Percentiles rank a stretch among this genome's conserved stretches.
These are phyloP conservation scores for Termitomyces sp. DNA, from an alignment of 1,284 basidiomycete genomes.

Conservation along the genomic window DNA sequence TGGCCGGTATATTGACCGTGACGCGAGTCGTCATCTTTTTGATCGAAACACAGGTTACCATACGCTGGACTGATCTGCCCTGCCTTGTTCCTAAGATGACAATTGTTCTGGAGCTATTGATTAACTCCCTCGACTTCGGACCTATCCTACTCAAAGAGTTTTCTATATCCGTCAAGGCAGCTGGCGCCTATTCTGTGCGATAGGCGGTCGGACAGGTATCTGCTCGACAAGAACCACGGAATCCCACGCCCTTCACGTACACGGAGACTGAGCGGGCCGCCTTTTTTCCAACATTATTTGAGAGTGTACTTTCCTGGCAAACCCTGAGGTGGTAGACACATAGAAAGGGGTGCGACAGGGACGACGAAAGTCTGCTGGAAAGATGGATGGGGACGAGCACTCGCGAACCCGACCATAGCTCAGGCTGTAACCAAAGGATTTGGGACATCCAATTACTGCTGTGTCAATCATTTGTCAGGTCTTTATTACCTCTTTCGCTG, in stretches of 20 bases:
- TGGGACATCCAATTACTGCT: neutral
- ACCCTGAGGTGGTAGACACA: neutral
- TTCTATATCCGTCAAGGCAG: too few species aligned
- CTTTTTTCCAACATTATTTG: too few species aligned
- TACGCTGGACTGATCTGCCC: neutral
- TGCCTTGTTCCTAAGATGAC: conserved; percentile 1
- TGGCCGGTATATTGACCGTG: neutral
- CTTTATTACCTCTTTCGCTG: neutral
- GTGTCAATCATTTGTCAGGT: neutral
- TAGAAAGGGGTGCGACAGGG: neutral
- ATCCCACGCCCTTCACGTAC: too few species aligned
- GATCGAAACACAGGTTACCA: neutral
- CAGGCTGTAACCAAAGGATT: neutral
- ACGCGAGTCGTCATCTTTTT: neutral
- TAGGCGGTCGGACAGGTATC: neutral
- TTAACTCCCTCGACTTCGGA: neutral
- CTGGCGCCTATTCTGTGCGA: too few species aligned
- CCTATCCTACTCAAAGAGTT: neutral
- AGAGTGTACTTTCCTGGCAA: too few species aligned
- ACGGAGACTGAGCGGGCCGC: too few species aligned
- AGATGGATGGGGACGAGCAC: neutral
- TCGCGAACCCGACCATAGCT: neutral
- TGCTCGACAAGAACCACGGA: too few species aligned
- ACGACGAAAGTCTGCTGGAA: too few species aligned
- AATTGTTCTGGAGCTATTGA: neutral